Base-by-base conservation (phyloP, 2,329 filamentous ascomycete genomes). In the Xylariales sp. region DNA sequence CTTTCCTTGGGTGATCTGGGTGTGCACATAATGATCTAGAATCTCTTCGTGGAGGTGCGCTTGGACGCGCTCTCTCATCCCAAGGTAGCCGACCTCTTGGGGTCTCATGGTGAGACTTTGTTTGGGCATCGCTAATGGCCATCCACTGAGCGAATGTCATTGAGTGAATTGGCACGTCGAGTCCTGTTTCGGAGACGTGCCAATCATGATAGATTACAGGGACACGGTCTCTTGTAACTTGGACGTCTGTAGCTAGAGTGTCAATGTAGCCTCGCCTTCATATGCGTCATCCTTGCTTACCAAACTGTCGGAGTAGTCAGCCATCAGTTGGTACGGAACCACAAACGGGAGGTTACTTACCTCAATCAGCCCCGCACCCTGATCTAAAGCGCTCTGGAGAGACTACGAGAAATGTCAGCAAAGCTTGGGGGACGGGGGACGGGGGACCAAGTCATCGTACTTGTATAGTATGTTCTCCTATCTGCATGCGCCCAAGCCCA, bases 141-240 rank as follows among this genome's bases (percentile, higher is more conserved):
- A 42, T 42, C 39, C 39, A 42, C 39, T 42, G 39, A 8, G 28
- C 19, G 9, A 25, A 42, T 1, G 39, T 42, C 39, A 42, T 42
- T 19, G 39, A 14, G 29, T 42, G 39, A 12, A 42, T 35, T 4
- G 39, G 39, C 11, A 42, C 20, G 25, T 42, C 39, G 10, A 42
- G 39, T 12, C 39, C 39, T 2, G 39, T 36, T 24, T 42, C 39
- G 7, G 31, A 35, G 6, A 42, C 39, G n/a, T 28, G 24, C 39
- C 39, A 42, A 21, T 42, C 39, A 21, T 42, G 39, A 7, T 42
- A 42, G n/a, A 42, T 36, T 16, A 42, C 39, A 9, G 39, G 39
- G 5, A 42, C 39, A 20, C 16, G 31, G 14, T 42, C 39, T 16
- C 39, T 31, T 3, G 39, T 42, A 5, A 42, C 21, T 24, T 42